These are phyloP conservation scores for Penicillium salamii DNA, from an alignment of 495 filamentous ascomycete genomes.

Conservation along the genomic window DNA sequence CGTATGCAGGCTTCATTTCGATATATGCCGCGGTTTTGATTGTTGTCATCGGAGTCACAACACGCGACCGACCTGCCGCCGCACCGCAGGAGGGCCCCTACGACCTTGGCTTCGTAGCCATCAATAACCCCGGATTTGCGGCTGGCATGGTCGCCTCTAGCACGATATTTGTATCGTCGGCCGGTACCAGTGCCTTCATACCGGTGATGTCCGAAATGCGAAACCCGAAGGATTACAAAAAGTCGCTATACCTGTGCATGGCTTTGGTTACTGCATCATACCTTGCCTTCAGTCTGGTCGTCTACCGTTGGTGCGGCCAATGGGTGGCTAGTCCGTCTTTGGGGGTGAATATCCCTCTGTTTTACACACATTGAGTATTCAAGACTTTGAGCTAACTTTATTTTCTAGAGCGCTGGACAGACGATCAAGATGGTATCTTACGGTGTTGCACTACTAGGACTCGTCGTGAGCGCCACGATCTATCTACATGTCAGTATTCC, in stretches of 20 bases:
- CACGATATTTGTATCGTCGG: constrained; percentile 40
- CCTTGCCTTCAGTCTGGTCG: constrained; percentile 38
- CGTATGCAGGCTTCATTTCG: constrained; percentile 39
- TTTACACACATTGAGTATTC: background rate
- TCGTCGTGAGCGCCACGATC: constrained; percentile 50
- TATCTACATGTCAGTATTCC: constrained; percentile 48
- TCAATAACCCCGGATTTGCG: constrained; percentile 29
- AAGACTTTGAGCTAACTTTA: background rate
- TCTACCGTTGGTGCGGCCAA: constrained; percentile 70
- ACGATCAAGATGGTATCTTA: constrained; percentile 64
- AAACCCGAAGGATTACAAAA: constrained; percentile 59
- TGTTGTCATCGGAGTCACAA: constrained; percentile 46
- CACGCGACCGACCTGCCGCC: constrained; percentile 33
- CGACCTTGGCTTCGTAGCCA: constrained; percentile 44
- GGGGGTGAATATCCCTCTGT: constrained; percentile 32
- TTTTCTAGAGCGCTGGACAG: constrained; percentile 54
- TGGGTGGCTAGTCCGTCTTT: constrained; percentile 67
- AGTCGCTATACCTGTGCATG: constrained; percentile 60
- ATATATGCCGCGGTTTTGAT: constrained; percentile 48
- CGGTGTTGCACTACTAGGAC: constrained; percentile 66
- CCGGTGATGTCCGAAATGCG: constrained; percentile 74
- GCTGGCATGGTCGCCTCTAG: constrained; percentile 35
- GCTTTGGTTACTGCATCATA: constrained; percentile 62
- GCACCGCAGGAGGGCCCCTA: constrained; percentile 30
- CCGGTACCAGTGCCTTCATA: constrained; percentile 66